phyloP scores from a whole-genome alignment of 352 stramenopile genomes.

The Globisporangium iwayamae region DNA sequence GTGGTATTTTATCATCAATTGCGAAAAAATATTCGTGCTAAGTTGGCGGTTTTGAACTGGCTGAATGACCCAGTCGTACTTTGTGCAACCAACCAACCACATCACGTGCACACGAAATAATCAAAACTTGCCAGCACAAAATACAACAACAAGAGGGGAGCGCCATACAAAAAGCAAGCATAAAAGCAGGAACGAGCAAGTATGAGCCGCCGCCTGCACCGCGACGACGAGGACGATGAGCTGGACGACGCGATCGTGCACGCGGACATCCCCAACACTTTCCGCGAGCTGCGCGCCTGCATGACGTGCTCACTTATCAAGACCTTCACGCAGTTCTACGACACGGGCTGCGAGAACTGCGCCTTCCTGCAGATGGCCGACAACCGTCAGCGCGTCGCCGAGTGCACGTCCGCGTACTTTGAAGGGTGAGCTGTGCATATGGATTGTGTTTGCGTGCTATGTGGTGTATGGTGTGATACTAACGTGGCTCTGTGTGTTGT shows the following conservation, averaged over 20 bases:
- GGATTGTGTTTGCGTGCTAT: background rate
- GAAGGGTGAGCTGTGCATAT: conserved; percentile 47
- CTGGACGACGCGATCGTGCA: conserved; percentile 75
- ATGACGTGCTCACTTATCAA: conserved; percentile 89
- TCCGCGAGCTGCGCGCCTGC: conserved; percentile 83
- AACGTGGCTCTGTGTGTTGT: background rate
- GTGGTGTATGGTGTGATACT: background rate
- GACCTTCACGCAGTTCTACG: conserved; percentile 90
- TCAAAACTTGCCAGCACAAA: background rate
- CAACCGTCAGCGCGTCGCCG: conserved; percentile 84
- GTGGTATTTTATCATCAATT: too few species aligned
- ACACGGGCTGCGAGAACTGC: conserved; percentile 88
- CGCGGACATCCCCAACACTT: conserved; percentile 86
- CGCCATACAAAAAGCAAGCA: background rate
- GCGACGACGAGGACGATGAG: conserved; percentile 81
- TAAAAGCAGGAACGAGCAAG: background rate
- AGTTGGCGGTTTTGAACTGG: too few species aligned
- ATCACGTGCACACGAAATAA: background rate
- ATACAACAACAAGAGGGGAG: background rate
- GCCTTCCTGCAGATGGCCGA: conserved; percentile 87
- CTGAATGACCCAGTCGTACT: background rate
- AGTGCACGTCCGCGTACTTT: conserved; percentile 88
- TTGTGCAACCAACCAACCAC: background rate
- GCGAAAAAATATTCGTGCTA: background rate
- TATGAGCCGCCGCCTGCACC: conserved; percentile 44